phyloP scores from a whole-genome alignment of 805 yeast species.

The Isabelozyma heimii region DNA sequence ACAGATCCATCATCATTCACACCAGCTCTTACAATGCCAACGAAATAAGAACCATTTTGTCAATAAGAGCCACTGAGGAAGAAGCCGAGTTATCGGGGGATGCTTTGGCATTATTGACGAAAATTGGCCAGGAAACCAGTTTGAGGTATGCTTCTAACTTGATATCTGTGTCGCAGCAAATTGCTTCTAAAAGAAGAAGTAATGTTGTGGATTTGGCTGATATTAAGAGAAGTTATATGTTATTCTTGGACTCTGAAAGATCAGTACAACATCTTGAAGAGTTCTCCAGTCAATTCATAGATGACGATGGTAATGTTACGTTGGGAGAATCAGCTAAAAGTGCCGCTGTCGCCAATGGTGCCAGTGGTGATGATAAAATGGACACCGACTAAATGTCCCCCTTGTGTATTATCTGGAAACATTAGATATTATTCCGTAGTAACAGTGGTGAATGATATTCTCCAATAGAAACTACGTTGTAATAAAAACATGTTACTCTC shows the following conservation, averaged over 20 bases:
- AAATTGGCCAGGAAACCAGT: conserved; percentile 86
- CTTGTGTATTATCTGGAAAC: not conserved
- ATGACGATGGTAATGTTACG: conserved; percentile 71
- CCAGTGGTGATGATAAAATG: conserved; percentile 1
- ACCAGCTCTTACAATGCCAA: conserved; percentile 75
- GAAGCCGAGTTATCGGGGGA: conserved; percentile 81
- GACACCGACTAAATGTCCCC: not conserved
- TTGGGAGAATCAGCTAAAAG: conserved; percentile 36
- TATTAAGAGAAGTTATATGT: conserved; percentile 79
- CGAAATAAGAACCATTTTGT: conserved; percentile 81
- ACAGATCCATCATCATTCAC: conserved; percentile 88
- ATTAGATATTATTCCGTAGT: too few species aligned
- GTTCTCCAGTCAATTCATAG: conserved; percentile 64
- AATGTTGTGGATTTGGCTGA: conserved; percentile 71
- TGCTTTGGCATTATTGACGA: conserved; percentile 83
- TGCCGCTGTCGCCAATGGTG: conserved; percentile 2
- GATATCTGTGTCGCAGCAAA: conserved; percentile 84
- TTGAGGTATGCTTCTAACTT: conserved; percentile 90
- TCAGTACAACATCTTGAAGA: conserved; percentile 84
- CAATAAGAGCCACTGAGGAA: conserved; percentile 91
- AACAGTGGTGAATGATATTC: too few species aligned
- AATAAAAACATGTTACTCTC: too few species aligned
- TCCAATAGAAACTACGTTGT: too few species aligned
- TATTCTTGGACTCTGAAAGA: conserved; percentile 86
- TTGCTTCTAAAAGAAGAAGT: conserved; percentile 78